Evolutionary conservation across 306 rosid genomes (phyloP).

Genomic region (Cicer bijugum): DNA sequence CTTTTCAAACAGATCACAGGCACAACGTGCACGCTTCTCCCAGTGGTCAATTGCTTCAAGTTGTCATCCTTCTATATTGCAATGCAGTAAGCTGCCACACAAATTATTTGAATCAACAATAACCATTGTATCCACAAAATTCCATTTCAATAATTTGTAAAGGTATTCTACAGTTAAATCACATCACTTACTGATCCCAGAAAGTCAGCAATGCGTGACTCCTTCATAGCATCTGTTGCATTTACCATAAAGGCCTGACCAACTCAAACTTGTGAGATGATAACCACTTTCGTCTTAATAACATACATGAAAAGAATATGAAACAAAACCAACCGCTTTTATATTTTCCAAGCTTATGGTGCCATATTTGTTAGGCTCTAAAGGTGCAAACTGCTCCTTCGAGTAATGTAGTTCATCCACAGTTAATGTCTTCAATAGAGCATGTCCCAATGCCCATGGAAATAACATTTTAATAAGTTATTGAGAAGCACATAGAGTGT

Average conservation of each 20-base stretch:
- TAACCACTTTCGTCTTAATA: slow-evolving; percentile 30
- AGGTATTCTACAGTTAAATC: slow-evolving; percentile 14
- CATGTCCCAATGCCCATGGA: slow-evolving; percentile 58
- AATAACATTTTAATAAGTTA: slow-evolving; percentile 34
- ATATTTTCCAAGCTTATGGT: slow-evolving; percentile 81
- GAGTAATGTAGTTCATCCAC: slow-evolving; percentile 67
- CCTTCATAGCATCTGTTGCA: slow-evolving; percentile 93
- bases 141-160: background rate
- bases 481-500: slow-evolving; percentile 2
- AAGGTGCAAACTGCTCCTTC: slow-evolving; percentile 73
- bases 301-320: slow-evolving; percentile 14
- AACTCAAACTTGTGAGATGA: slow-evolving; percentile 46
- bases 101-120: slow-evolving; percentile 33
- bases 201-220: slow-evolving; percentile 69
- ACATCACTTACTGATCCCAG: slow-evolving; percentile 72
- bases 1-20: slow-evolving; percentile 78
- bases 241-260: slow-evolving; percentile 74
- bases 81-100: slow-evolving; percentile 80
- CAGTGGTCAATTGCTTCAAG: slow-evolving; percentile 76
- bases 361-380: slow-evolving; percentile 81
- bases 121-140: slow-evolving; percentile 12
- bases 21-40: slow-evolving; percentile 90
- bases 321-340: slow-evolving; percentile 73
- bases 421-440: slow-evolving; percentile 77
- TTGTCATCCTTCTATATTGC: slow-evolving; percentile 91